Base-by-base conservation (phyloP, 805 yeast genomes). In the Lipomyces spencermartinsiae region DNA sequence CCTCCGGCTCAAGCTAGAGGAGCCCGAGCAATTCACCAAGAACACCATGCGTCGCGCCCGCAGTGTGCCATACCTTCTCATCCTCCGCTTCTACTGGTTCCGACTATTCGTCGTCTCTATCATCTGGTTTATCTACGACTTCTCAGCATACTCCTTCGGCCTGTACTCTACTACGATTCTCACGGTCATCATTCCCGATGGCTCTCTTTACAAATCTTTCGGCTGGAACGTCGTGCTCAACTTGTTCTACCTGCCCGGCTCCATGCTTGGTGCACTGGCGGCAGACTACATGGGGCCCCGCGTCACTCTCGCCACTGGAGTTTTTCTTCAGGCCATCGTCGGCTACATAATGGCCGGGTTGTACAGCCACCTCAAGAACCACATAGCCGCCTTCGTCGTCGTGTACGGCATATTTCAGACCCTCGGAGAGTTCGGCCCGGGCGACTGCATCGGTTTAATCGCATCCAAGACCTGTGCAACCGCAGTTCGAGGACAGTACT, bases 201-300 rank as follows among this genome's bases (percentile, higher is more conserved):
- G 85, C 56, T 85, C 89, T 73, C 80, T 92, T 67, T 88, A 88
- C 80, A 84, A 87, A 78, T 84, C 91, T 31, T 91, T 92, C 79
- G 97, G 97, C 62, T 94, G 97, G 98, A 91, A 90, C 78, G 90
- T 91, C 68, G 94, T 94, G 6, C 85, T 93, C 75, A 92, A 92
- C 79, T 81, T 90, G 74, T 93, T 94, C 80, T 93, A 93, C 79
- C 80, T 93, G 51, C 98, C 98, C 14, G 98, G 98, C 73, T 84
- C 97, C 0, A 86, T 92, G 78, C 77, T 90, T 29, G 98, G 98
- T 75, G 97, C 97, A n/a, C 75, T 85, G 61, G 79, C 86, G 53
- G 84, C 97, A n/a, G 98, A 94, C 79, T 91, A 86, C 79, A 75
- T 93, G 66, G 98, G 98, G n/a, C 97, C 98, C 64, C 86, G 97